Evolutionary conservation across 352 stramenopile species (phyloP), one percentile per base, ranked within the genome.

Genomic region (Pythium utonaiense): DNA sequence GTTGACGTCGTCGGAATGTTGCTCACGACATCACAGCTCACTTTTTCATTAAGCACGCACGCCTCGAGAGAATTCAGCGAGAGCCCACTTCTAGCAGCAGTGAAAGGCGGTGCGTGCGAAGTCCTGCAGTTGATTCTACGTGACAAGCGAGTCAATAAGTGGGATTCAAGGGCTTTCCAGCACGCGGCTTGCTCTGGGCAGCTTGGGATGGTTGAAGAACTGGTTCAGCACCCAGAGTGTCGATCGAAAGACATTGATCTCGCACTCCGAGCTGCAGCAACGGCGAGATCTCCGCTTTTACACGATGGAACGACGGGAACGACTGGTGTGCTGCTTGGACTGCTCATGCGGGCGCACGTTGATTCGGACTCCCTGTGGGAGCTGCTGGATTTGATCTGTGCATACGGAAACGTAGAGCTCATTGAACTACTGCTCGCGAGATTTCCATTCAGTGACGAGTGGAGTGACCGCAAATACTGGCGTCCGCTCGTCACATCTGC

Each of bases 401-500:
- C 51, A 1, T 54, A 59, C 24, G 63, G 63, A 12, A 28, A 55
- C 13, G 21, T 47, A 1, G 17, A 45, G 9, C 3, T 58, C 14
- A 41, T 70, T 14, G 50, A 56, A 6, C 19, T 31, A 17, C n/a
- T 61, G 21, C 25, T 64, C 3, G 12, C 25, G 6, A 42, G 19
- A n/a, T 42, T 42, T 6, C 21, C 41, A 8, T 25, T 30, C 16
- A 28, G 13, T 25, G 44, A 49, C 4, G 27, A 62, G 21, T 40
- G 3, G 3, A 53, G 17, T 6, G 52, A 59, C 30, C 38, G 53
- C 6, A 41, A 52, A 13, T 62, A 55, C 42, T 70, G 63, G 63
- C 56, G 63, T 22, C 57, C 56, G 21, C 45, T 70, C 2, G 57
- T 65, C 42, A 59, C 56, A 3, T 56, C 63, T 9, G 51, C 63